Evolutionary conservation across 2,329 filamentous ascomycete species (phyloP).

Genomic region (Penicillium oxalicum): DNA sequence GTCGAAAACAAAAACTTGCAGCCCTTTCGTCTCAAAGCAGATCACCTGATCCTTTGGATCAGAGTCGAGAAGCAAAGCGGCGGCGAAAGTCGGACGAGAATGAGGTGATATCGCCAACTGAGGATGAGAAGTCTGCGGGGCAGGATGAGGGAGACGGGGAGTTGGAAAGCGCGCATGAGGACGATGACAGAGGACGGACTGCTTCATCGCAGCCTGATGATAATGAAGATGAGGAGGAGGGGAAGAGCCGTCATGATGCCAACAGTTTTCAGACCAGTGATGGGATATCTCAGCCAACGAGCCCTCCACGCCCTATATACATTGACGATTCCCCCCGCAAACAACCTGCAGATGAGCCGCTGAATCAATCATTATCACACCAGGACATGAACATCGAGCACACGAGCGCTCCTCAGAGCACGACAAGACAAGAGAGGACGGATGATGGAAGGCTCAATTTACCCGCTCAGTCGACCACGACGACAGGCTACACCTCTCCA

Average conservation of each 20-base stretch:
- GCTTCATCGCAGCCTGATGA: too few species aligned
- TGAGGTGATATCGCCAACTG: slow-evolving; percentile 2
- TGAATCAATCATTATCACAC: not conserved
- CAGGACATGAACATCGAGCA: not conserved
- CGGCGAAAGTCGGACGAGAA: not conserved
- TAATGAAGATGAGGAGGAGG: too few species aligned
- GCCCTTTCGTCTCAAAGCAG: slow-evolving; percentile 6
- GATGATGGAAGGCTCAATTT: not conserved
- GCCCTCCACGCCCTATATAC: not conserved
- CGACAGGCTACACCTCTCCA: not conserved
- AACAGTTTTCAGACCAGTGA: not conserved
- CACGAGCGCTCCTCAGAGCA: not conserved
- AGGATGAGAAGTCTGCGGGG: slow-evolving; percentile 2
- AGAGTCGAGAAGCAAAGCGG: not conserved
- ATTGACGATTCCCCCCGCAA: not conserved
- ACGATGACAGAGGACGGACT: too few species aligned
- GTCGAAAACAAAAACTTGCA: slow-evolving; percentile 20
- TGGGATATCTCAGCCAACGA: not conserved
- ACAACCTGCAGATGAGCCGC: not conserved
- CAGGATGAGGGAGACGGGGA: too few species aligned
- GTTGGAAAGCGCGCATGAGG: too few species aligned
- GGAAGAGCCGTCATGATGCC: not conserved
- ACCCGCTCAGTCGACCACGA: not conserved
- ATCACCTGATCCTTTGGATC: slow-evolving; percentile 7
- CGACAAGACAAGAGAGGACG: not conserved